A percentile compares a stretch with the other conserved stretches of the same genome.
phyloP scores from a whole-genome alignment of 2,329 filamentous ascomycete genomes.

The Ophiostoma australiae region DNA sequence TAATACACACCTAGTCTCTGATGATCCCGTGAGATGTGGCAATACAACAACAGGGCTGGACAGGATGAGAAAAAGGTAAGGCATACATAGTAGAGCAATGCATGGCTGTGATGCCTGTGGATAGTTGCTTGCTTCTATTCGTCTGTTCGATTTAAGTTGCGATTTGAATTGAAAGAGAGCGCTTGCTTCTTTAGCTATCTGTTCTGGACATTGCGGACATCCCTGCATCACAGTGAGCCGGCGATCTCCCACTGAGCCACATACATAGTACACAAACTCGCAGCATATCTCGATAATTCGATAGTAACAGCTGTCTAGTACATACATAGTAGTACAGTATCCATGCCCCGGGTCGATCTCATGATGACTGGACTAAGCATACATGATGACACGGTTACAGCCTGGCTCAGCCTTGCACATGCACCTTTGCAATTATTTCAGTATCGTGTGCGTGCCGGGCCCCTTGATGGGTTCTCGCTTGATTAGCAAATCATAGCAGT shows the following conservation, averaged over 20 bases:
- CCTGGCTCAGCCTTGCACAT: constrained; percentile 1
- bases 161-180: not conserved
- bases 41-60: constrained; percentile 2
- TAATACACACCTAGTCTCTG: not conserved
- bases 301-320: not conserved
- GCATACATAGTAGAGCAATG: not conserved
- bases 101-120: not conserved
- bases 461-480: not conserved
- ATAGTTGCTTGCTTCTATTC: not conserved
- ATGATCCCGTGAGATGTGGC: constrained; percentile 9
- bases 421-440: not conserved
- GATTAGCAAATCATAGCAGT: not conserved
- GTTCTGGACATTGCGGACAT: not conserved
- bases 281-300: not conserved
- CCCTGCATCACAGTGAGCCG: not conserved
- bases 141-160: not conserved
- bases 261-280: not conserved
- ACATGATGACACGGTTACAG: not conserved
- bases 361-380: not conserved
- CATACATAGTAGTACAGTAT: not conserved
- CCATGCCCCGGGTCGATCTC: not conserved
- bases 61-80: not conserved
- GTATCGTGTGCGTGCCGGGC: not conserved
- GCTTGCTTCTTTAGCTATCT: not conserved
- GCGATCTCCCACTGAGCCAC: not conserved